Conservation (phyloP, 75 land plant genomes). For the Azolla pinnata region DNA sequence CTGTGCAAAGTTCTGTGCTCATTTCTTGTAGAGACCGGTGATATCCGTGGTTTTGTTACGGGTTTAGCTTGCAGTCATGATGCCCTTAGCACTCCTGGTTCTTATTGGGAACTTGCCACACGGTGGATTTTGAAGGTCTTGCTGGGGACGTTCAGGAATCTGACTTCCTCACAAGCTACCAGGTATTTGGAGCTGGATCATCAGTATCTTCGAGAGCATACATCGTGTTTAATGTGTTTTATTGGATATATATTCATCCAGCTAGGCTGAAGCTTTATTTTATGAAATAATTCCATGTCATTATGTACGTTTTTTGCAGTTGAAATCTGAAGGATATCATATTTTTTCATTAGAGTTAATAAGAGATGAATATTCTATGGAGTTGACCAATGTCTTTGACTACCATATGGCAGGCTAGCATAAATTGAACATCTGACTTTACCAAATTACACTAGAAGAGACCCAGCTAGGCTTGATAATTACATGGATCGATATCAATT, state of each 20-base stretch:
- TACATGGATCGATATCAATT: too few species aligned
- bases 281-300: too few species aligned
- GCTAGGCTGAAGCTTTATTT: too few species aligned
- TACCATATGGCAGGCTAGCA: too few species aligned
- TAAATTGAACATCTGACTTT: too few species aligned
- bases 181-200: neutral
- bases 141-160: slow-evolving; percentile 22
- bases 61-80: slow-evolving; percentile 32
- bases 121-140: slow-evolving; percentile 81
- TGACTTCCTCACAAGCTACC: neutral
- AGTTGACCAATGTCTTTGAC: too few species aligned
- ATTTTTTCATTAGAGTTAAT: too few species aligned
- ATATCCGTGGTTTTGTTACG: slow-evolving; percentile 23
- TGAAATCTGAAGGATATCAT: too few species aligned
- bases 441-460: too few species aligned
- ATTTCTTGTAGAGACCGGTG: slow-evolving; percentile 60
- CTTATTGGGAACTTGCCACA: slow-evolving; percentile 74
- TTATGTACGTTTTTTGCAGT: too few species aligned
- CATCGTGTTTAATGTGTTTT: neutral
- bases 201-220: neutral
- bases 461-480: too few species aligned
- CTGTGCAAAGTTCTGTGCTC: slow-evolving; percentile 69
- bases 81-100: slow-evolving; percentile 23
- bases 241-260: neutral
- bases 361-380: too few species aligned